Base-by-base conservation (phyloP, 176 grass and related monocot species). In the Eleusine indica region DNA sequence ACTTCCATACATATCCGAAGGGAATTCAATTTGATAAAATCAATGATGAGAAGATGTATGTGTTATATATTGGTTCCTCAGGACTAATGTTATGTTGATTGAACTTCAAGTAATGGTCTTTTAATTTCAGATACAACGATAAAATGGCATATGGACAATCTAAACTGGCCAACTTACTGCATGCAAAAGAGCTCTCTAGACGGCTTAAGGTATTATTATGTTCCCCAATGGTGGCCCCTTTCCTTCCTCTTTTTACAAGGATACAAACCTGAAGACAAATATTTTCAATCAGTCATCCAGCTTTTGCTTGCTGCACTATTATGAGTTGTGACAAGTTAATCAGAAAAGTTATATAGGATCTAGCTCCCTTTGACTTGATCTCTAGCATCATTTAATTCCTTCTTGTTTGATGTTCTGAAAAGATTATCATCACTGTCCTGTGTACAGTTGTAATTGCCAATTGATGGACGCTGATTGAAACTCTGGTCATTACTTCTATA, bases 121-220 rank as follows among this genome's bases (percentile, higher is more conserved):
- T 11, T 79, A 48, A 82, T 86, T 66, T 68, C 68, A 98, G 96
- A 90, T 98, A 98, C 75, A 68, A 88, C 5, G 96, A 98, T 65
- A 98, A 95, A 69, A 93, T 86, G 68, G 89, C 96, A 54, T 98
- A 98, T 68, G 96, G 93, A 61, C 96, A 98, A 76, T 98, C 96
- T 70, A 98, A 98, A 88, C 87, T 98, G 61, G 93, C 96, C 62
- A 98, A 95, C 76, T 87, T 98, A 75, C 89, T 98, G 73, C 96
- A 98, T 11, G 91, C 89, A 0, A 98, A 88, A 51, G 96, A 93
- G 87, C 96, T 98, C 51, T 93, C 93, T 38, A 88, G 87, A 81
- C 80, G 91, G 71, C 86, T 98, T 18, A 72, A 88, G 96, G 96
- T 98, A 87, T 66, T 18, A 38, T 70, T 68, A 47, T 42, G 25